A percentile compares a stretch with the other conserved stretches of the same genome.
These are phyloP conservation scores for Neurospora terricola DNA, from an alignment of 495 filamentous ascomycete genomes.

Conservation along the genomic window DNA sequence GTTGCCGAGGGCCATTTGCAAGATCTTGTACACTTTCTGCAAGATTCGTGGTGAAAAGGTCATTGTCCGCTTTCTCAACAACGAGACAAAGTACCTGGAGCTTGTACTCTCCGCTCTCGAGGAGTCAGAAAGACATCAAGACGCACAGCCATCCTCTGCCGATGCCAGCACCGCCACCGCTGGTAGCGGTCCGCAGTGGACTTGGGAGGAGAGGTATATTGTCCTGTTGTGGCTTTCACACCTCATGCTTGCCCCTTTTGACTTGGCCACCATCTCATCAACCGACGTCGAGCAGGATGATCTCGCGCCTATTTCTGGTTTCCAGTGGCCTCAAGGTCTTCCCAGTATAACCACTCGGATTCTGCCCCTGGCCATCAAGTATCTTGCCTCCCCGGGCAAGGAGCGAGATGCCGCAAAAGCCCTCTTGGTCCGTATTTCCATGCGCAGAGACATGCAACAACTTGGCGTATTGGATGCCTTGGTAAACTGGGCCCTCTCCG, in stretches of 20 bases:
- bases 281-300: slow-evolving; percentile 30
- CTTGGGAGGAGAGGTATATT: slow-evolving; percentile 84
- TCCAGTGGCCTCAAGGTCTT: slow-evolving; percentile 41
- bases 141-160: background rate
- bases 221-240: slow-evolving; percentile 90
- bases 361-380: slow-evolving; percentile 56
- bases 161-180: background rate
- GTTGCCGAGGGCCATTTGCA: slow-evolving; percentile 60
- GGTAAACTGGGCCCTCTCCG: slow-evolving; percentile 55
- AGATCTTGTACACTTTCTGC: slow-evolving; percentile 79
- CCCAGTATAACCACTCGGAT: slow-evolving; percentile 64
- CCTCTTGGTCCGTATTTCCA: slow-evolving; percentile 69
- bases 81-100: slow-evolving; percentile 77
- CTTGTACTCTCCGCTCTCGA: slow-evolving; percentile 60
- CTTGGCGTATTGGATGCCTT: slow-evolving; percentile 57
- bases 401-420: slow-evolving; percentile 77
- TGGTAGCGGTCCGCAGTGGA: slow-evolving; percentile 26
- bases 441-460: slow-evolving; percentile 79
- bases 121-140: slow-evolving; percentile 22
- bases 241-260: slow-evolving; percentile 85
- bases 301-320: slow-evolving; percentile 20
- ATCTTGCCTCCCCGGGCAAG: slow-evolving; percentile 67
- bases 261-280: slow-evolving; percentile 74
- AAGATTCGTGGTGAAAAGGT: slow-evolving; percentile 93
- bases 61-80: slow-evolving; percentile 77